A percentile compares a stretch with the other conserved stretches of the same genome.
Evolutionary conservation across 2,329 filamentous ascomycete species (phyloP).

Genomic region (Claviceps humidiphila): DNA sequence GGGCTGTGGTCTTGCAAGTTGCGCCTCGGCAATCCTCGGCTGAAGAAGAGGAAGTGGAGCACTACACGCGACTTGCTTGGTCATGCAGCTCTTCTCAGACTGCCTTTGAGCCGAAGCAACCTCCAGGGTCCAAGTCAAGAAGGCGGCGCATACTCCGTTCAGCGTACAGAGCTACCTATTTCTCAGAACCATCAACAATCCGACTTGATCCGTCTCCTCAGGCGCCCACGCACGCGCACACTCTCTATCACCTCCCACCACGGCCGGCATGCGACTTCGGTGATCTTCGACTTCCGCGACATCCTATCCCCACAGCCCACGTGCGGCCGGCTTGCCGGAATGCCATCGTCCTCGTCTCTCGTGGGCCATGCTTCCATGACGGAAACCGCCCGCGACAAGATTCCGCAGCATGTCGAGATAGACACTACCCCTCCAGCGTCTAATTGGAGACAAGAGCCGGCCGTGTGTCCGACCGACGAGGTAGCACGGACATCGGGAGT

Average conservation of each 20-base stretch:
- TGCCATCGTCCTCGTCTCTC: conserved; percentile 41
- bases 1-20: no score
- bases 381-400: conserved; percentile 28
- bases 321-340: conserved; percentile 21
- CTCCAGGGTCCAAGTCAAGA: background rate
- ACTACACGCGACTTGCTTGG: background rate
- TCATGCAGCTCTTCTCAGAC: background rate
- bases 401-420: conserved; percentile 15
- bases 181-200: background rate
- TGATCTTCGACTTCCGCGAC: conserved; percentile 9
- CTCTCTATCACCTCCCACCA: background rate
- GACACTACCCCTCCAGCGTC: conserved; percentile 8
- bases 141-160: no score
- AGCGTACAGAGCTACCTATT: background rate
- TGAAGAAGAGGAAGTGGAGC: conserved; percentile 1
- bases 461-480: conserved; percentile 37
- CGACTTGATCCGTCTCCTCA: background rate
- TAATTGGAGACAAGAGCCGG: conserved; percentile 18
- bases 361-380: conserved; percentile 47
- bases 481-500: conserved; percentile 25
- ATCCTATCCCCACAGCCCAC: background rate
- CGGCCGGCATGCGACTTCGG: conserved; percentile 7
- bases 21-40: conserved; percentile 9
- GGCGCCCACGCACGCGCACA: background rate
- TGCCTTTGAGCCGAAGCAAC: background rate